phyloP scores from a whole-genome alignment of 371 early-diverging fungal species.

The Funneliformis caledonium region DNA sequence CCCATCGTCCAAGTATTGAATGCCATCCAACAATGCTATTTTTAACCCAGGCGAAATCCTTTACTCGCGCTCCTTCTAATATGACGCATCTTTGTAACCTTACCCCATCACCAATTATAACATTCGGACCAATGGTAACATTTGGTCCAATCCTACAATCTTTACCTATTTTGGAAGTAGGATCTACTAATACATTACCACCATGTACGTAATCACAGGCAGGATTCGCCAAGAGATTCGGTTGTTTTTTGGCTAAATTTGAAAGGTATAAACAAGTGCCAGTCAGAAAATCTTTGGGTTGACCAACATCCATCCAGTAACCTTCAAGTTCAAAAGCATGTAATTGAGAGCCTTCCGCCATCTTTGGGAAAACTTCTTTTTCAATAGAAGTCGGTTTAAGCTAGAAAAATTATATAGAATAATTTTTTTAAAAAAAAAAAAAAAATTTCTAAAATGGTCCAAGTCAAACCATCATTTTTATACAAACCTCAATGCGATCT shows the following conservation, averaged over 20 bases:
- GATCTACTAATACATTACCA: constrained; percentile 90
- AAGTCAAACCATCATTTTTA: not conserved
- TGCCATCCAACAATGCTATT: constrained; percentile 97
- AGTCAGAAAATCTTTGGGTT: constrained; percentile 97
- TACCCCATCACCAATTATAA: constrained; percentile 94
- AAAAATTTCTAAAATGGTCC: not conserved
- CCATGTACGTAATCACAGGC: constrained; percentile 65
- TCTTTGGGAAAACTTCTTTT: constrained; percentile 96
- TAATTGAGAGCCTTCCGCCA: constrained; percentile 87
- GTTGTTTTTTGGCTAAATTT: constrained; percentile 74
- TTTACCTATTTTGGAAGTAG: constrained; percentile 90
- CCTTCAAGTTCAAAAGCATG: constrained; percentile 94
- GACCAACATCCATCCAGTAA: constrained; percentile 99
- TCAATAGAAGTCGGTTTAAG: constrained; percentile 96
- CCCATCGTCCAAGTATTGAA: constrained; percentile 92
- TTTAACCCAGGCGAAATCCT: constrained; percentile 90
- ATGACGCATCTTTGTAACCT: constrained; percentile 89
- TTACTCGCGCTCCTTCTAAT: constrained; percentile 85
- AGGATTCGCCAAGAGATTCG: constrained; percentile 68
- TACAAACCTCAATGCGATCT: constrained; percentile 80
- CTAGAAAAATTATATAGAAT: constrained; percentile 50
- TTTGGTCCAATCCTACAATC: constrained; percentile 96
- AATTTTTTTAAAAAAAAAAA: not conserved
- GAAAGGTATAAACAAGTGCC: constrained; percentile 94
- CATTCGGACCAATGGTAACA: constrained; percentile 92